Base-by-base conservation (phyloP, 2,329 filamentous ascomycete species). In the Aciculosporium take region DNA sequence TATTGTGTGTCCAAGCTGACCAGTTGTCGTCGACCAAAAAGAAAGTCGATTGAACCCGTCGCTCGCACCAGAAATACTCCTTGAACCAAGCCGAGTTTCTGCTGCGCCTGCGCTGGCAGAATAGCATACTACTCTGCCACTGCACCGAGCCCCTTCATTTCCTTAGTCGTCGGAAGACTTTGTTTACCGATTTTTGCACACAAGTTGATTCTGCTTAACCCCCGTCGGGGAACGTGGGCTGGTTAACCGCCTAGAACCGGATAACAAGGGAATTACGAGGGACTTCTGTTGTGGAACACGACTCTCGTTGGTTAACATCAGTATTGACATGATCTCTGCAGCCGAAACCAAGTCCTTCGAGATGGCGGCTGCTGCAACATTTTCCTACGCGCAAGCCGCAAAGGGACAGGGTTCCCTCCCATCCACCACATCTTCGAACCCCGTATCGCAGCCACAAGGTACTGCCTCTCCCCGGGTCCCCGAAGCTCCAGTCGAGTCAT, bases 371-470 rank as follows among this genome's bases (percentile, higher is more conserved):
- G 53, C 74, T 48, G 69, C 76, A 46, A 69, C 76, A 27, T 94
- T 95, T 60, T 95, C 89, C 45, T 96, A 96, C 63, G 89, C 89
- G 54, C 87, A 94, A 72, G 89, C 89, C 57, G 89, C 89, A 45
- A 91, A 91, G 63, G 86, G 88, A 56, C 74, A 81, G 53, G 66
- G 74, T 48, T 46, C 57, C 42, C 53, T 53, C 48, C 58, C 55
- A 23, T 56, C 56, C 44, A 56, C 49, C 49, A 44, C 53, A 33
- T 41, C 50, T n/a, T 31, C 52, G 40, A 53, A 52, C 33, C 45
- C 48, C 25, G 45, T 45, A 34, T 44, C 48, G 39, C 51, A 53
- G 32, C 39, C 49, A 33, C 54, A 56, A 47, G 53, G 51, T 25
- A 32, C 53, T 25, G 46, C 56, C 21, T 46, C 50, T 38, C 46